phyloP scores from a whole-genome alignment of 176 grass and related monocot genomes.

The Lolium perenne region DNA sequence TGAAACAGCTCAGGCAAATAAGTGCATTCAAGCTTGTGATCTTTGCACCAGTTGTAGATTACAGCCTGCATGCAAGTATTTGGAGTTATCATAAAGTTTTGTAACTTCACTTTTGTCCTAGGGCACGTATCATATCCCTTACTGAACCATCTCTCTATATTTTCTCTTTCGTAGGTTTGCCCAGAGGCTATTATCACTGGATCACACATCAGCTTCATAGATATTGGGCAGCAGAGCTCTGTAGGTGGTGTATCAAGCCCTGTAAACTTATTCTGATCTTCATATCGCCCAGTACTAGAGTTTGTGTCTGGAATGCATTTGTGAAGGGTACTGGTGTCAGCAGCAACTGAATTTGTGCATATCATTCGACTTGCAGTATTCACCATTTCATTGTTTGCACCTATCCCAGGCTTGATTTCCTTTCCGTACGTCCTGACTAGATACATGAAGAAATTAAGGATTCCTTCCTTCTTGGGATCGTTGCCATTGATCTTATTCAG shows the following conservation, averaged over 20 bases:
- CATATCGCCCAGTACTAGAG: conserved; percentile 29
- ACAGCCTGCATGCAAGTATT: conserved; percentile 81
- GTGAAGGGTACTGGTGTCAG: conserved; percentile 14
- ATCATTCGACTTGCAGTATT: neutral
- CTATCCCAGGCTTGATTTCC: conserved; percentile 49
- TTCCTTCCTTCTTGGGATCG: conserved; percentile 73
- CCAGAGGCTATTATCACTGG: conserved; percentile 92
- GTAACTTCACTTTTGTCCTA: conserved; percentile 77
- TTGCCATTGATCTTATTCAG: conserved; percentile 58
- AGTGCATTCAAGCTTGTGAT: conserved; percentile 48
- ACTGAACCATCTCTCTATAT: conserved; percentile 85
- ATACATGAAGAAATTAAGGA: conserved; percentile 65
- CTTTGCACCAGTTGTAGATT: conserved; percentile 79
- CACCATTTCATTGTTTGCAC: conserved; percentile 33
- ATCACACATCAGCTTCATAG: conserved; percentile 77
- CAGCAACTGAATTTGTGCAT: neutral
- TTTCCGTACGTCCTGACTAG: conserved; percentile 88
- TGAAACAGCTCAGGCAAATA: conserved; percentile 55
- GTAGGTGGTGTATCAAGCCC: conserved; percentile 51
- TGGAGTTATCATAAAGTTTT: conserved; percentile 69
- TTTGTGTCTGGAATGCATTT: conserved; percentile 33
- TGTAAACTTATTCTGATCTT: conserved; percentile 40
- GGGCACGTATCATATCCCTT: conserved; percentile 83
- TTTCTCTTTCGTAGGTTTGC: conserved; percentile 88
- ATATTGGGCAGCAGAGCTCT: conserved; percentile 90